A percentile compares a stretch with the other conserved stretches of the same genome.
Evolutionary conservation across 306 rosid genomes (phyloP).

Genomic region (Prunus fruticosa): DNA sequence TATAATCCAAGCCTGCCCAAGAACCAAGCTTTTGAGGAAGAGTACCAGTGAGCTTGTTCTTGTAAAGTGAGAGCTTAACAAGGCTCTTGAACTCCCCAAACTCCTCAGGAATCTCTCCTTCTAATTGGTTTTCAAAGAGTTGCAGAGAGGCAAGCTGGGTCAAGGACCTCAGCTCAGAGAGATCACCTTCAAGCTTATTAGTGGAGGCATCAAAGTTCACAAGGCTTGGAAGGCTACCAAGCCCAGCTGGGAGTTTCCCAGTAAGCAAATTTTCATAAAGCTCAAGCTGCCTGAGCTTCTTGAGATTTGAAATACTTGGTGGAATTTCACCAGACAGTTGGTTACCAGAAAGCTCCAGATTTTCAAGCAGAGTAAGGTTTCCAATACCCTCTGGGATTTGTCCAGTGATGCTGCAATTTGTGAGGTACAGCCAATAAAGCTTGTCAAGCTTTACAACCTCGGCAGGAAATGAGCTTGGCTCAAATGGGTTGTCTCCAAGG

Average conservation of each 20-base stretch:
- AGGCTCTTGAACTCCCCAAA: slow-evolving; percentile 58
- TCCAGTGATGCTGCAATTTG: slow-evolving; percentile 67
- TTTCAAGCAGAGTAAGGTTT: slow-evolving; percentile 55
- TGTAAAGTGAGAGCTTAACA: slow-evolving; percentile 47
- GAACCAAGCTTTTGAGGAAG: slow-evolving; percentile 82
- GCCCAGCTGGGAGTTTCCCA: slow-evolving; percentile 60
- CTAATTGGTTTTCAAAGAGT: slow-evolving; percentile 50
- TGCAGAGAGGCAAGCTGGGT: slow-evolving; percentile 52
- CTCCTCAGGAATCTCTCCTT: slow-evolving; percentile 66
- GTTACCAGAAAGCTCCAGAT: slow-evolving; percentile 71
- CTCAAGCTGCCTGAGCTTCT: slow-evolving; percentile 58
- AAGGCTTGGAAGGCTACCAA: slow-evolving; percentile 67
- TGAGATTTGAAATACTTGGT: slow-evolving; percentile 48
- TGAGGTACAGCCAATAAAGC: slow-evolving; percentile 71
- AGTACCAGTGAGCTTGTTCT: slow-evolving; percentile 55
- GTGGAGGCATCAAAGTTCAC: slow-evolving; percentile 48
- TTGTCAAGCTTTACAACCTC: slow-evolving; percentile 60
- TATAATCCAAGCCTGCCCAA: slow-evolving; percentile 37
- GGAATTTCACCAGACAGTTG: slow-evolving; percentile 61
- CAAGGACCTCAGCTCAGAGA: slow-evolving; percentile 58
- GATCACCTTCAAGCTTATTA: slow-evolving; percentile 66
- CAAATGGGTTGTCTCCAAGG: slow-evolving; percentile 67
- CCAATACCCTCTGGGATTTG: slow-evolving; percentile 61
- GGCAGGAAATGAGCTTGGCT: slow-evolving; percentile 41
- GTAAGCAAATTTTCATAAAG: slow-evolving; percentile 50